Evolutionary conservation across 257 asterid genomes (phyloP), one percentile per base, ranked within the genome.

Genomic region (Capsicum pubescens): DNA sequence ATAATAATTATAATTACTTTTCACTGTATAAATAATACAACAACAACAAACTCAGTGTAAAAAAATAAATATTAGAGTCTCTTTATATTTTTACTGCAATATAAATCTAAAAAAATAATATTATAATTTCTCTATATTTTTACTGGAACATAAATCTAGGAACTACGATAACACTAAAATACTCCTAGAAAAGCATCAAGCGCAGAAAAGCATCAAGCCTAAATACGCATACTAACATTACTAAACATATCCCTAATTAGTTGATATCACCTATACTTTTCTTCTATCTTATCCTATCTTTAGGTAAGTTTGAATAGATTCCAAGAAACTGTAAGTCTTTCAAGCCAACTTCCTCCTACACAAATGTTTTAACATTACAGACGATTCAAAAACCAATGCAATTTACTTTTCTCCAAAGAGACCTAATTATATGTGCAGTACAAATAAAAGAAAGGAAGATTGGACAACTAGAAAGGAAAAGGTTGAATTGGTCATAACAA

Each of bases 271-370:
- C 66, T 17, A 59, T 17, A 59, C 12, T 60, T 17, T 56, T 60
- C 32, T 8, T n/a, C 35, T 2, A 17, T n/a, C 21, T 10, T 68
- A 42, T 19, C 2, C 15, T 4, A 69, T 69, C 77, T 39, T 69
- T 69, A 69, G 55, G 8, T 69, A 16, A 69, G 48, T 69, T 14
- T 39, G 54, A 42, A 69, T 69, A 69, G 77, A 69, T 69, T 69
- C 77, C n/a, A 69, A 9, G 8, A 69, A 69, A 69, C 8, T 39
- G 44, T n/a, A 68, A 8, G 77, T 39, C 54, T 69, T 16, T 69
- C 5, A 13, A 42, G 55, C 42, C 61, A 74, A 21, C 81, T 69
- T 69, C 46, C 5, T 54, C 54, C 15, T 14, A 77, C 14, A 54
- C 42, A 32, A 26, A 77, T 4, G 61, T 15, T 21, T 66, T 15